Evolutionary conservation across 257 asterid genomes (phyloP).

Genomic region (Penstemon davidsonii): DNA sequence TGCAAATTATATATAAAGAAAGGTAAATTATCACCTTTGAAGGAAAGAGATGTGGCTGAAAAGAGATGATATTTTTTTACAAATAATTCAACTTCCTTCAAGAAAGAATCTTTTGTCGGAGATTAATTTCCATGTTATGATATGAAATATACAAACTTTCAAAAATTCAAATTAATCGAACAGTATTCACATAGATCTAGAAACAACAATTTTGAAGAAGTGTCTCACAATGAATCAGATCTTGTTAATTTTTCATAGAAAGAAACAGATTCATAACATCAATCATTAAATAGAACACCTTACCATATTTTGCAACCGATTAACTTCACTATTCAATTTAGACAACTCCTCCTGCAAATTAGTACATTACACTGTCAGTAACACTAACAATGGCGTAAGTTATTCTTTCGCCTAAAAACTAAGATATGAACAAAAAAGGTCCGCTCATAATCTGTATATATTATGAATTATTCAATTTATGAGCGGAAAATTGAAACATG

Average conservation of each 20-base stretch:
- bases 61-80: background rate
- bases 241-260: background rate
- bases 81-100: background rate
- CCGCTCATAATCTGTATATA: too few species aligned
- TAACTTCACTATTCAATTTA: slow-evolving; percentile 64
- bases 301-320: slow-evolving; percentile 60
- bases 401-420: background rate
- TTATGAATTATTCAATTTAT: too few species aligned
- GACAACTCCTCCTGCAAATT: slow-evolving; percentile 74
- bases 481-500: too few species aligned
- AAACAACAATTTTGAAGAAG: background rate
- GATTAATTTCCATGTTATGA: background rate
- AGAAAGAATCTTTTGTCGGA: background rate
- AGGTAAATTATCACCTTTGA: background rate
- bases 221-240: slow-evolving; percentile 9
- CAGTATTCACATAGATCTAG: background rate
- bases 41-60: slow-evolving; percentile 1
- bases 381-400: background rate
- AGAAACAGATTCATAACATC: background rate
- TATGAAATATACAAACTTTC: background rate
- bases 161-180: background rate
- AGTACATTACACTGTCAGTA: slow-evolving; percentile 23
- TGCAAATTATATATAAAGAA: slow-evolving; percentile 3
- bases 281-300: slow-evolving; percentile 23
- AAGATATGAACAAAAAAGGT: too few species aligned